Conservation (phyloP, 2,329 filamentous ascomycete genomes). For the Fusarium piperis region DNA sequence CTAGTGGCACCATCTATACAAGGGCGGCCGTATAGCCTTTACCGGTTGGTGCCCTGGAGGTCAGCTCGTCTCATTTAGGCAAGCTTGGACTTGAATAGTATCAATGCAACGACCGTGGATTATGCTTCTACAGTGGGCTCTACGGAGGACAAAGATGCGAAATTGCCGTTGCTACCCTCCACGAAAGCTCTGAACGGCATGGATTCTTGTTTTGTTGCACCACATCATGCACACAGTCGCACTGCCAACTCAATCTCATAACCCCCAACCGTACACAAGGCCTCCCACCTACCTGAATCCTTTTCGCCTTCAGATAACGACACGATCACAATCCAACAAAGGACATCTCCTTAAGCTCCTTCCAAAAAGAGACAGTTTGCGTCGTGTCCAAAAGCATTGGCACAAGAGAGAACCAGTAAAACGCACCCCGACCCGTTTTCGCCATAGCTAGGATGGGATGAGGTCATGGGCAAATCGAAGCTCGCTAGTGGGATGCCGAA, state of each 20-base stretch:
- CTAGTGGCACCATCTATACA: background rate
- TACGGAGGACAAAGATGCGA: background rate
- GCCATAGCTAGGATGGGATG: conserved; percentile 27
- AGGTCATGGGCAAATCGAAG: conserved; percentile 3
- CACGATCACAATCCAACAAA: background rate
- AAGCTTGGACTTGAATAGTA: background rate
- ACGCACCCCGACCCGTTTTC: background rate
- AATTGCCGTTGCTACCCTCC: background rate
- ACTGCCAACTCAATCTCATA: background rate
- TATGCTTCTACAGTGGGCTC: background rate
- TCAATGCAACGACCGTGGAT: background rate
- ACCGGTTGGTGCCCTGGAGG: background rate
- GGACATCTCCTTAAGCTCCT: background rate
- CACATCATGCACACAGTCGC: background rate
- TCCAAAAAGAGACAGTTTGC: background rate
- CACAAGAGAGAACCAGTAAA: conserved; percentile 2
- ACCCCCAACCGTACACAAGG: background rate
- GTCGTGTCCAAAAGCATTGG: background rate
- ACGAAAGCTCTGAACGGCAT: background rate
- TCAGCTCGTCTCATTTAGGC: background rate
- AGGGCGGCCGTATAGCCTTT: background rate
- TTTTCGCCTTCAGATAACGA: background rate
- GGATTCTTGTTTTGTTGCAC: background rate
- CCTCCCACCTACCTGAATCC: background rate
- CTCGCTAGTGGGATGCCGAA: background rate